A percentile compares a stretch with the other conserved stretches of the same genome.
Evolutionary conservation across 2,329 filamentous ascomycete genomes (phyloP).

Genomic region (Xylariaceae sp.): DNA sequence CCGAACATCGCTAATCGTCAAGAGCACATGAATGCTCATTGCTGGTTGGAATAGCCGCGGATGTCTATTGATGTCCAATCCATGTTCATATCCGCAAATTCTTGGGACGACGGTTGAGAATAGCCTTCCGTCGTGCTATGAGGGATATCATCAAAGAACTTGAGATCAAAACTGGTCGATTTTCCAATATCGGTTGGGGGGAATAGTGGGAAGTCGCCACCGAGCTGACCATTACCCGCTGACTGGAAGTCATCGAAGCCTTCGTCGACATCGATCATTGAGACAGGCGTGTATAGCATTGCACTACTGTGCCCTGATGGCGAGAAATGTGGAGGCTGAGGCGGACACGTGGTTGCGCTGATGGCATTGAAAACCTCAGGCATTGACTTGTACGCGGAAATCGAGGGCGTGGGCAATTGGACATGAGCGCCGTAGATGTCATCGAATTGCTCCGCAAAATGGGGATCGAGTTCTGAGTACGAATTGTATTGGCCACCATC

Average conservation of each 20-base stretch:
- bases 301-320: constrained; percentile 62
- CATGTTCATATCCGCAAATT: constrained; percentile 36
- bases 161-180: constrained; percentile 35
- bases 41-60: constrained; percentile 18
- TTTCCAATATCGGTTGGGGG: constrained; percentile 38
- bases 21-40: neutral
- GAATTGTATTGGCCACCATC: constrained; percentile 47
- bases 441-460: constrained; percentile 56
- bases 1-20: neutral
- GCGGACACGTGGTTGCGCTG: constrained; percentile 36
- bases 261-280: constrained; percentile 58
- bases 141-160: constrained; percentile 44
- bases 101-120: constrained; percentile 48
- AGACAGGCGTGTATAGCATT: constrained; percentile 63
- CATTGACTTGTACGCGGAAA: constrained; percentile 42
- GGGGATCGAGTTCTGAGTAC: constrained; percentile 54
- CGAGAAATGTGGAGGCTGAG: constrained; percentile 54
- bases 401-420: constrained; percentile 49
- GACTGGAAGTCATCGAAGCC: constrained; percentile 52
- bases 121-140: constrained; percentile 47
- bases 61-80: constrained; percentile 29
- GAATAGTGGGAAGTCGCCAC: constrained; percentile 62
- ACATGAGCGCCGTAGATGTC: constrained; percentile 56
- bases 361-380: constrained; percentile 39
- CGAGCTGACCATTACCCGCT: constrained; percentile 37